Conservation (phyloP, 169 alveolate genomes). For the Eimeria necatrix region DNA sequence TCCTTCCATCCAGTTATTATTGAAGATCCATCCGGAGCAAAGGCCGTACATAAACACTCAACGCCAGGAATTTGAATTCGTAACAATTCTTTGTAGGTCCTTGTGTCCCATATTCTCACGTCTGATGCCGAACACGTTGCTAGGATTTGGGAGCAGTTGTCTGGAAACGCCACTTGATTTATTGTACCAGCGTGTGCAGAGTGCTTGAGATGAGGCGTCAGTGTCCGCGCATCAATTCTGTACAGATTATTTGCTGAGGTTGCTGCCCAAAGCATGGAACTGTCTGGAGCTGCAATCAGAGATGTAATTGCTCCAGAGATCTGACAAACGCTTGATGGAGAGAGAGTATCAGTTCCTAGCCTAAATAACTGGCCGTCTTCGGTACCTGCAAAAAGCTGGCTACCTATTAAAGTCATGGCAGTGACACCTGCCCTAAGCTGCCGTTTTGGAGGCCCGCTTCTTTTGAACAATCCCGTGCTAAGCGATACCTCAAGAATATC, state of each 20-base stretch:
- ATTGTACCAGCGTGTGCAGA: constrained; percentile 94
- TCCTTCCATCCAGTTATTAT: constrained; percentile 78
- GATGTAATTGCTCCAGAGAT: constrained; percentile 95
- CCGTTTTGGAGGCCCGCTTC: constrained; percentile 91
- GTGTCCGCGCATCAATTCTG: constrained; percentile 93
- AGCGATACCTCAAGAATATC: constrained; percentile 81
- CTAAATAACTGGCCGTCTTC: constrained; percentile 94
- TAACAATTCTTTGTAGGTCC: constrained; percentile 91
- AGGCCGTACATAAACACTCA: constrained; percentile 91
- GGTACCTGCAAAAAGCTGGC: constrained; percentile 94
- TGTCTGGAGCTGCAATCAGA: constrained; percentile 91
- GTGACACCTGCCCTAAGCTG: constrained; percentile 92
- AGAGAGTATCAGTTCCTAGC: constrained; percentile 84
- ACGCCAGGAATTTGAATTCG: constrained; percentile 94
- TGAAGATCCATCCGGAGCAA: constrained; percentile 74
- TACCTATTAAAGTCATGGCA: constrained; percentile 89
- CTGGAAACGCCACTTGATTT: constrained; percentile 84
- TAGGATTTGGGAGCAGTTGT: constrained; percentile 84
- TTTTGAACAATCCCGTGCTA: constrained; percentile 87
- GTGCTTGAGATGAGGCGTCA: constrained; percentile 93
- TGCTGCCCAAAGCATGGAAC: constrained; percentile 93
- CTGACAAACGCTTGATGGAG: constrained; percentile 82
- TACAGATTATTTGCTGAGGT: constrained; percentile 93
- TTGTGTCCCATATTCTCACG: constrained; percentile 95
- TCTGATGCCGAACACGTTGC: constrained; percentile 95